Evolutionary conservation across 495 filamentous ascomycete genomes (phyloP), one percentile per base, ranked within the genome.

Genomic region (Aspergillus sclerotioniger): DNA sequence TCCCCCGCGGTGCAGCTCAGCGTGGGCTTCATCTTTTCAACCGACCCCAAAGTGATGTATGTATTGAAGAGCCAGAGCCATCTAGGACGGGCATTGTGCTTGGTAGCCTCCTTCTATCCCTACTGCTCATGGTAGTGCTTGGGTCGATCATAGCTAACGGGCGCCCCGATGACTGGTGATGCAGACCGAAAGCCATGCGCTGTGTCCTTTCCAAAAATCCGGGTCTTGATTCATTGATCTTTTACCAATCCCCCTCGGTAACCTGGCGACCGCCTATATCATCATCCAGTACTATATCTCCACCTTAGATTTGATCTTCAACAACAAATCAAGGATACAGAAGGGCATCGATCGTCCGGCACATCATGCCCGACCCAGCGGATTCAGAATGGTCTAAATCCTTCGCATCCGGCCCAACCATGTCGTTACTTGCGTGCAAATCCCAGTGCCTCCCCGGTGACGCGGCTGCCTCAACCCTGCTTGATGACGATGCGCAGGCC

Each of bases 401-500:
- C 25, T 67, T 67, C 17, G 62, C 63, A 12, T 57, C 71, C 13
- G 62, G 65, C 51, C 67, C 64, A 33, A 62, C 62, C 56, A 67
- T 69, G 58, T 62, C 71, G 35, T 72, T 73, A 21, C 64, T 73
- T 15, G 68, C 71, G n/a, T 72, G 70, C 62, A 70, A 67, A 48
- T 76, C 77, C 6, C 64, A 83, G 43, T 80, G 77, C 62, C 65
- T 83, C 53, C 61, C 75, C 3, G 63, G 70, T 47, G 72, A 76
- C 35, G 58, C 64, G 19, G 70, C 72, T 21, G 64, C 73, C 8
- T 49, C 66, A 10, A 68, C 76, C 25, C 66, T 70, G 8, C 81
- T 82, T 28, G 64, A 75, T 46, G 82, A 79, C 21, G 77, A 85
- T 25, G 58, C 73, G 21, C 77, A 78, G 31, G 84, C 84, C 63